Conservation (phyloP, 768 basidiomycete genomes). For the Inosperma sp. region DNA sequence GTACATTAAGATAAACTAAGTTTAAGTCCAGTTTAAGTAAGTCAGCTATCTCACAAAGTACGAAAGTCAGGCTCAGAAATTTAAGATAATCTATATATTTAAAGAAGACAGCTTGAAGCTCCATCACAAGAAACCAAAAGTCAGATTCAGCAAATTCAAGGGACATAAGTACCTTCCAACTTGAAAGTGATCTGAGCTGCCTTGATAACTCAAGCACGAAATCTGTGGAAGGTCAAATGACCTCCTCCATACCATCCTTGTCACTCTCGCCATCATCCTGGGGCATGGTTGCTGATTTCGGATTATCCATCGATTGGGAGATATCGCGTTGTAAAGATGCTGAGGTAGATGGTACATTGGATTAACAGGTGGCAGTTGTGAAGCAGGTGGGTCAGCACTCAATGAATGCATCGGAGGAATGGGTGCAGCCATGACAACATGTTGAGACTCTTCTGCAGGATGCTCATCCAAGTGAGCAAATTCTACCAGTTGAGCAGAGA, state of each 20-base stretch:
- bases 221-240: constrained; percentile 26
- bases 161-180: no score
- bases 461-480: constrained; percentile 55
- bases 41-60: no score
- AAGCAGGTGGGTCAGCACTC: constrained; percentile 1
- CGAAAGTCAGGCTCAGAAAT: no score
- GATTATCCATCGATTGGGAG: neutral
- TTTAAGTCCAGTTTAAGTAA: no score
- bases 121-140: no score
- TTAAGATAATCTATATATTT: no score
- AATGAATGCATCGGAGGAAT: constrained; percentile 11
- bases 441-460: constrained; percentile 29
- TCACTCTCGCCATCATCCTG: constrained; percentile 14
- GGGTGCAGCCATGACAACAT: constrained; percentile 4
- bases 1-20: no score
- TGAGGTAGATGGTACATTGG: neutral
- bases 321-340: neutral
- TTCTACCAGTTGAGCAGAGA: constrained; percentile 70
- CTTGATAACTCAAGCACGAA: no score
- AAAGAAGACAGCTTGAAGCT: no score
- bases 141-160: no score
- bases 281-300: constrained; percentile 6
- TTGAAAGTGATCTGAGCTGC: no score
- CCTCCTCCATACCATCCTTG: constrained; percentile 42
- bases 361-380: neutral